Conservation (phyloP, 1,139 yeast genomes). For the Sugiyamaella sp. region DNA sequence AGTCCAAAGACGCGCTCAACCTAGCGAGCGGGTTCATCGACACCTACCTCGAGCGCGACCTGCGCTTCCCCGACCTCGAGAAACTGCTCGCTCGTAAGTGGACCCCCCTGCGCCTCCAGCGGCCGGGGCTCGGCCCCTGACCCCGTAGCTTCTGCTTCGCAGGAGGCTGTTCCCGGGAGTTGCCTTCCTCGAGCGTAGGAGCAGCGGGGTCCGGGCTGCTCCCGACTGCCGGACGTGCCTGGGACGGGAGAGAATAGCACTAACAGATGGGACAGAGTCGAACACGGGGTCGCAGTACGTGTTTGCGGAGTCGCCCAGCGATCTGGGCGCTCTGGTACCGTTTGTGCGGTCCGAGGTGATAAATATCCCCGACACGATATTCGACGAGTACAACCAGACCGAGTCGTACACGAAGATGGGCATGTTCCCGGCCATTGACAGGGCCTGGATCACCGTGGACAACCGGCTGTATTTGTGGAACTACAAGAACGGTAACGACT, state of each 20-base stretch:
- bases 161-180: background rate
- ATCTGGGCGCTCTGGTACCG: slow-evolving; percentile 58
- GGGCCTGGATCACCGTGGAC: slow-evolving; percentile 89
- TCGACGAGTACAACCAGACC: slow-evolving; percentile 71
- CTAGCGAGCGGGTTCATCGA: slow-evolving; percentile 43
- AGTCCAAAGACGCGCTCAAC: slow-evolving; percentile 37
- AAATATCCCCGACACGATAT: slow-evolving; percentile 80
- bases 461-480: slow-evolving; percentile 86
- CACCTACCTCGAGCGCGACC: slow-evolving; percentile 42
- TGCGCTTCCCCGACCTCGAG: slow-evolving; percentile 46
- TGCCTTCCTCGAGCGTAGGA: background rate
- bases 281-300: slow-evolving; percentile 14
- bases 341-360: slow-evolving; percentile 71
- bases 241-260: background rate
- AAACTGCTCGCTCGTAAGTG: slow-evolving; percentile 38
- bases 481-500: slow-evolving; percentile 65
- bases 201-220: slow-evolving; percentile 1
- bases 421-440: slow-evolving; percentile 73
- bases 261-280: slow-evolving; percentile 8
- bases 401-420: slow-evolving; percentile 80
- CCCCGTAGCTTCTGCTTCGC: background rate
- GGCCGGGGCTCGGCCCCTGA: slow-evolving; percentile 8
- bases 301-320: slow-evolving; percentile 22
- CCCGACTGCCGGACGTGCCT: slow-evolving; percentile 4
- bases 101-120: background rate